Conservation (phyloP, 192 early-diverging fungal genomes). For the Dissophora ornata region DNA sequence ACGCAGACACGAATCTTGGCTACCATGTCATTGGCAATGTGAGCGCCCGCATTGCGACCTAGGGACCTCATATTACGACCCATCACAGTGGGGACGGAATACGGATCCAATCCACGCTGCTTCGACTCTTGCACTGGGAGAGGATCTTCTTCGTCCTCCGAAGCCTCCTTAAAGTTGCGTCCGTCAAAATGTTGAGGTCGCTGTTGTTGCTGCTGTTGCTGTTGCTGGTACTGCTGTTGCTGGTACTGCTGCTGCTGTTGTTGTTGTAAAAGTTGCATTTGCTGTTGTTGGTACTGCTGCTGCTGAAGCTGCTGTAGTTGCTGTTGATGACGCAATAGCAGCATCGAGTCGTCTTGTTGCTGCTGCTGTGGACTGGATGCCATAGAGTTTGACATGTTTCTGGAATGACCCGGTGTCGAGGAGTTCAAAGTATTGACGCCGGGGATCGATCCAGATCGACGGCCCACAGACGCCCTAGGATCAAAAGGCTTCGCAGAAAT, state of each 20-base stretch:
- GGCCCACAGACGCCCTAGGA: slow-evolving; percentile 32
- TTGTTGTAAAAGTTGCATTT: slow-evolving; percentile 20
- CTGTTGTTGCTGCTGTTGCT: slow-evolving; percentile 33
- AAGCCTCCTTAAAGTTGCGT: slow-evolving; percentile 52
- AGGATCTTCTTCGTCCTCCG: slow-evolving; percentile 56
- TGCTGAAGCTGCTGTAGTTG: slow-evolving; percentile 26
- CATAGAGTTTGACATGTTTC: slow-evolving; percentile 26
- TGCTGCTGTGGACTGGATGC: slow-evolving; percentile 12
- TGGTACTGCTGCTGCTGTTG: slow-evolving; percentile 27
- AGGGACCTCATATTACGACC: slow-evolving; percentile 32
- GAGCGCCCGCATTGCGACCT: slow-evolving; percentile 31
- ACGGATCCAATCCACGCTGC: slow-evolving; percentile 72
- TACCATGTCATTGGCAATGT: slow-evolving; percentile 61
- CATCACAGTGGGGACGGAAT: slow-evolving; percentile 72
- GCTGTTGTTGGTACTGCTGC: slow-evolving; percentile 25
- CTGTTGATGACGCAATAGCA: slow-evolving; percentile 32
- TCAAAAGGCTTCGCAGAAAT: slow-evolving; percentile 16
- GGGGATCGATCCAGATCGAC: slow-evolving; percentile 33
- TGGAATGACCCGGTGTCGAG: slow-evolving; percentile 15
- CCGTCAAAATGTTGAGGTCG: slow-evolving; percentile 30
- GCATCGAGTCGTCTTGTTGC: slow-evolving; percentile 17
- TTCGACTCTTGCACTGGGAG: slow-evolving; percentile 37
- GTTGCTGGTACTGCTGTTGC: slow-evolving; percentile 16
- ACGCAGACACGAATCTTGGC: slow-evolving; percentile 98
- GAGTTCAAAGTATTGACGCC: slow-evolving; percentile 7